phyloP scores from a whole-genome alignment of 192 early-diverging fungal species.

The Rhizophlyctis rosea region DNA sequence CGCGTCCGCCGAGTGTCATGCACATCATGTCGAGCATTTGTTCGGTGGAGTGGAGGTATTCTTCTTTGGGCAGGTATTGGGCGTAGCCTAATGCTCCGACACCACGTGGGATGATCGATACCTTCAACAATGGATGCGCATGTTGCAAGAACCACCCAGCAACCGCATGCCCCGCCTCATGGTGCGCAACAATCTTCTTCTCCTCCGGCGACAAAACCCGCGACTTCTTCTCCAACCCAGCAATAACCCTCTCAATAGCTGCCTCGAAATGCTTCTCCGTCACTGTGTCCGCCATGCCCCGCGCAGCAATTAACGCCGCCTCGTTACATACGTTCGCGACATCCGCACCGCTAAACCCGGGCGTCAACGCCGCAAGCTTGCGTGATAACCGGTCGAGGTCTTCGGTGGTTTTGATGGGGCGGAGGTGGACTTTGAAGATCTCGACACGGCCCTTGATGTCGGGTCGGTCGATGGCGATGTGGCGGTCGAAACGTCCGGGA shows the following conservation, averaged over 20 bases:
- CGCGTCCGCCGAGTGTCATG: constrained; percentile 59
- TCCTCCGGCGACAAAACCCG: constrained; percentile 91
- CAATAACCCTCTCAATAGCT: constrained; percentile 98
- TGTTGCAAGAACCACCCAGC: constrained; percentile 96
- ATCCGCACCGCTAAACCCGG: constrained; percentile 98
- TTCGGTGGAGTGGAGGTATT: constrained; percentile 89
- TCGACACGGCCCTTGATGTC: constrained; percentile 95
- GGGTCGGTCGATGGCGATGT: constrained; percentile 93
- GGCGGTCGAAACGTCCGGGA: constrained; percentile 97
- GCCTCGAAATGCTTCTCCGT: constrained; percentile 89
- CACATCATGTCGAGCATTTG: constrained; percentile 83
- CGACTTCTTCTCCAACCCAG: constrained; percentile 96
- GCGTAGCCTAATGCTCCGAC: constrained; percentile 95
- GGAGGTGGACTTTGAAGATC: constrained; percentile 95
- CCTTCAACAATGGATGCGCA: constrained; percentile 95
- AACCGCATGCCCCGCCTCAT: constrained; percentile 99
- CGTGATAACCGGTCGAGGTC: constrained; percentile 73
- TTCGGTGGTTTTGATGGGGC: constrained; percentile 73
- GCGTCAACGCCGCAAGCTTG: constrained; percentile 92
- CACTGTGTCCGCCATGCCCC: constrained; percentile 74
- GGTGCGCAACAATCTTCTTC: constrained; percentile 99
- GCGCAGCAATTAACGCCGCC: constrained; percentile 95
- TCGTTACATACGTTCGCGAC: constrained; percentile 99
- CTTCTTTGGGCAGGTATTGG: constrained; percentile 97
- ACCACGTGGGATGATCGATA: constrained; percentile 97